Percentiles rank a stretch among this genome's conserved stretches.
Evolutionary conservation across 1,284 basidiomycete species (phyloP).

Genomic region (Chondrostereum purpureum): DNA sequence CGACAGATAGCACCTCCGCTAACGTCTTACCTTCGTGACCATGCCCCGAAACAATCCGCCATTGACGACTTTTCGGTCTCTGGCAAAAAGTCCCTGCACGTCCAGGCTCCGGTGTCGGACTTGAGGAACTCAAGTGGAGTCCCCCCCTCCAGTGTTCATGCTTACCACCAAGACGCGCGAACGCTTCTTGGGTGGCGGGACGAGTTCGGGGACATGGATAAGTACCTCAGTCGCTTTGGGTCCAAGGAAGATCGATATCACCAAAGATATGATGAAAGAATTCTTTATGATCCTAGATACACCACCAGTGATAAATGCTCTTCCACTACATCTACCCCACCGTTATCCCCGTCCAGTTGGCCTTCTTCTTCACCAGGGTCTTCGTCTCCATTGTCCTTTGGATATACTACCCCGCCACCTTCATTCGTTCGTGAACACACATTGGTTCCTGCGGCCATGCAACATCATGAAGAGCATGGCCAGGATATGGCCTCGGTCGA

Average conservation of each 20-base stretch:
- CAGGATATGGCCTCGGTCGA: neutral
- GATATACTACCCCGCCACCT: neutral
- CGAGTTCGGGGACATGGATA: neutral
- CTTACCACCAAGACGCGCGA: neutral
- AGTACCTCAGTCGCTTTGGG: neutral
- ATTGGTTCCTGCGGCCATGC: neutral
- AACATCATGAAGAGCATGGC: neutral
- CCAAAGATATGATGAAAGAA: neutral
- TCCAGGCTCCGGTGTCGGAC: neutral
- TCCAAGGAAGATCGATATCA: neutral
- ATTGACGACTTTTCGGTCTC: neutral
- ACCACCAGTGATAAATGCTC: neutral
- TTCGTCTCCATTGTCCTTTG: neutral
- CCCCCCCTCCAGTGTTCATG: neutral
- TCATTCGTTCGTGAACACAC: neutral
- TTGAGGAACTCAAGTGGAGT: neutral
- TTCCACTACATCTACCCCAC: neutral
- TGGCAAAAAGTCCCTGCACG: neutral
- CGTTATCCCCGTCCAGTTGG: neutral
- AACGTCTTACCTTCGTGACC: too few relatives aligned
- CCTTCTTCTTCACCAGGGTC: neutral
- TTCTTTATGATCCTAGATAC: too few relatives aligned
- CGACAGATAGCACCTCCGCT: too few relatives aligned
- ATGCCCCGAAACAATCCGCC: neutral
- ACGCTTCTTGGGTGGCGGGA: neutral